A percentile compares a stretch with the other conserved stretches of the same genome.
Conservation (phyloP, 805 yeast species). For the Wickerhamomyces rabaulensis region DNA sequence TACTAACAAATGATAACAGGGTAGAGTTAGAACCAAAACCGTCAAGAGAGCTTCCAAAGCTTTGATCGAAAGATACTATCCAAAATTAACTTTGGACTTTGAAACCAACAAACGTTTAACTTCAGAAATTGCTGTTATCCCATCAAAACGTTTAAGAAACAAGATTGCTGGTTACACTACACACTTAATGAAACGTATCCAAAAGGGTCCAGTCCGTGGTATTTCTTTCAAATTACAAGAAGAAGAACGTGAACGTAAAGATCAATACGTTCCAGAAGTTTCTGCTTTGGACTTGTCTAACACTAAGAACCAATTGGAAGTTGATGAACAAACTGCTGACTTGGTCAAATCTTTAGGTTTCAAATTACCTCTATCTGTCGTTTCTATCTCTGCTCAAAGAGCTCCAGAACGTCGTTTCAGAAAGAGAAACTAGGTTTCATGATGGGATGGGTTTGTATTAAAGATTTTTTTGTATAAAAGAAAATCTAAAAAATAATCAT, state of each 20-base stretch:
- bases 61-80: conserved; percentile 98
- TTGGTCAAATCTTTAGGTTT: conserved; percentile 92
- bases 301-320: conserved; percentile 94
- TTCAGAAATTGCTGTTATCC: conserved; percentile 97
- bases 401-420: conserved; percentile 83
- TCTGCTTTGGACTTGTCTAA: conserved; percentile 98
- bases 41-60: conserved; percentile 99
- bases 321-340: conserved; percentile 94
- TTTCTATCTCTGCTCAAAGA: conserved; percentile 86
- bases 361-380: conserved; percentile 80
- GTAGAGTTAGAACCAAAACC: conserved; percentile 99
- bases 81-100: conserved; percentile 98
- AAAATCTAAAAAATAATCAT: conserved; percentile 1
- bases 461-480: conserved; percentile 15
- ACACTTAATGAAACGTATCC: conserved; percentile 99
- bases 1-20: conserved; percentile 44
- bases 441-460: background rate
- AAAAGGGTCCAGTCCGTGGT: conserved; percentile 99
- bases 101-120: conserved; percentile 99
- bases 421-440: conserved; percentile 65
- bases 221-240: conserved; percentile 99
- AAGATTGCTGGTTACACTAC: conserved; percentile 99
- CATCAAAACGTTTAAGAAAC: conserved; percentile 99
- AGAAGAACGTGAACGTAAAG: conserved; percentile 99
- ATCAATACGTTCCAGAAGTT: conserved; percentile 99